phyloP scores from a whole-genome alignment of 2,329 filamentous ascomycete genomes.

The Botryotinia convoluta region DNA sequence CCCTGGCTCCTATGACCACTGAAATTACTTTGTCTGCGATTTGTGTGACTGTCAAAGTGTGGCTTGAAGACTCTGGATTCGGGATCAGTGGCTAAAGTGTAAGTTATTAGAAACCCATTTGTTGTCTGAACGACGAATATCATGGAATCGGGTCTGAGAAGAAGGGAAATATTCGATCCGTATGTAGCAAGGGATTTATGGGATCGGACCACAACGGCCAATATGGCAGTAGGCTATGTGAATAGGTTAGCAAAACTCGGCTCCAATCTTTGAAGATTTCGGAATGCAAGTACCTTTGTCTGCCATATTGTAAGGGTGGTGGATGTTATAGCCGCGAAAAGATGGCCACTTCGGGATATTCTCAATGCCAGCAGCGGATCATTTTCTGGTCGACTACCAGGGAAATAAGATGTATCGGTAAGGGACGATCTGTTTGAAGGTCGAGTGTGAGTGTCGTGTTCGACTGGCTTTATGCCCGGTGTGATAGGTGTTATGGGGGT shows the following conservation, averaged over 20 bases:
- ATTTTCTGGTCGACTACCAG: slow-evolving; percentile 39
- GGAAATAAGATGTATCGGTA: slow-evolving; percentile 21
- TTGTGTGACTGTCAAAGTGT: slow-evolving; percentile 67
- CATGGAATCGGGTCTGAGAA: slow-evolving; percentile 86
- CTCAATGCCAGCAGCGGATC: slow-evolving; percentile 72
- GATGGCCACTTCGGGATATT: slow-evolving; percentile 74
- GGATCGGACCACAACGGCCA: slow-evolving; percentile 83
- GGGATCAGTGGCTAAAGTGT: slow-evolving; percentile 82
- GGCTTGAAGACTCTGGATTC: slow-evolving; percentile 82
- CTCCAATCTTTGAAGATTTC: not conserved
- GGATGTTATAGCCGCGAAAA: slow-evolving; percentile 83
- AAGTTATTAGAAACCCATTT: slow-evolving; percentile 86
- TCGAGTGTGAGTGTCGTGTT: slow-evolving; percentile 47
- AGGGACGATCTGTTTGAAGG: slow-evolving; percentile 24
- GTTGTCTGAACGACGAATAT: slow-evolving; percentile 89
- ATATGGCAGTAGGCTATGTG: slow-evolving; percentile 76
- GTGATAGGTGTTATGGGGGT: slow-evolving; percentile 56
- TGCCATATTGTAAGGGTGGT: slow-evolving; percentile 95
- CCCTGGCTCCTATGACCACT: slow-evolving; percentile 47
- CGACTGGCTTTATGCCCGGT: slow-evolving; percentile 57
- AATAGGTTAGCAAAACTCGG: slow-evolving; percentile 17
- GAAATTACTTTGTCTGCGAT: slow-evolving; percentile 60
- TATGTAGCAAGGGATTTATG: slow-evolving; percentile 76
- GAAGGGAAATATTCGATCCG: slow-evolving; percentile 77
- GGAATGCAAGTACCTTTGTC: slow-evolving; percentile 64